A percentile compares a stretch with the other conserved stretches of the same genome.
phyloP scores from a whole-genome alignment of 1,284 basidiomycete genomes.

The Sporisorium scitamineum region DNA sequence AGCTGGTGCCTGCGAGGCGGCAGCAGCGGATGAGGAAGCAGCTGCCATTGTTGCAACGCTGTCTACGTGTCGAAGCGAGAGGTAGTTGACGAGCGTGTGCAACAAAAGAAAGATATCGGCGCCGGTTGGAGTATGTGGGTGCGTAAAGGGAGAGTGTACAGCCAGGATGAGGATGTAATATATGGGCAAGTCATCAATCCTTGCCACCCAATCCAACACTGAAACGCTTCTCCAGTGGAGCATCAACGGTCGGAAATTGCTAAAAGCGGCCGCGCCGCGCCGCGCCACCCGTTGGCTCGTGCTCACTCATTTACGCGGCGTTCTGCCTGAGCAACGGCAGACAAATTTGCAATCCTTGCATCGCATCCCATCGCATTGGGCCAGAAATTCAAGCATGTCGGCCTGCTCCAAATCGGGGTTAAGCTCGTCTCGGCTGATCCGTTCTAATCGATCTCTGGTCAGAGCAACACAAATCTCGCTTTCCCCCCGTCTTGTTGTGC shows the following conservation, averaged over 20 bases:
- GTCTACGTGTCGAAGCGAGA: neutral
- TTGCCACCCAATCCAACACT: neutral
- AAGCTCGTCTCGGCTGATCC: too few relatives aligned
- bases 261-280: too few relatives aligned
- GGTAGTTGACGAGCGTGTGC: neutral
- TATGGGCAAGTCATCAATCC: neutral
- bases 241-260: neutral
- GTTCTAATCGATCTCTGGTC: neutral
- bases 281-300: neutral
- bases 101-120: too few relatives aligned
- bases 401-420: too few relatives aligned
- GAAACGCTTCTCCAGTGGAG: neutral
- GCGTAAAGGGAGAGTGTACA: neutral
- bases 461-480: neutral
- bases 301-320: neutral
- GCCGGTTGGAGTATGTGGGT: neutral
- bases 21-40: slow-evolving; percentile 12
- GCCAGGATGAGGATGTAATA: neutral
- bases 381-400: neutral
- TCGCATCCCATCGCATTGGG: neutral
- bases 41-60: slow-evolving; percentile 15
- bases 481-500: neutral
- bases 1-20: neutral
- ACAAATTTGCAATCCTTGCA: too few relatives aligned
- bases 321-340: too few relatives aligned